Evolutionary conservation across 163 green algal species (phyloP), one percentile per base, ranked within the genome.

Genomic region (Chlorella variabilis): DNA sequence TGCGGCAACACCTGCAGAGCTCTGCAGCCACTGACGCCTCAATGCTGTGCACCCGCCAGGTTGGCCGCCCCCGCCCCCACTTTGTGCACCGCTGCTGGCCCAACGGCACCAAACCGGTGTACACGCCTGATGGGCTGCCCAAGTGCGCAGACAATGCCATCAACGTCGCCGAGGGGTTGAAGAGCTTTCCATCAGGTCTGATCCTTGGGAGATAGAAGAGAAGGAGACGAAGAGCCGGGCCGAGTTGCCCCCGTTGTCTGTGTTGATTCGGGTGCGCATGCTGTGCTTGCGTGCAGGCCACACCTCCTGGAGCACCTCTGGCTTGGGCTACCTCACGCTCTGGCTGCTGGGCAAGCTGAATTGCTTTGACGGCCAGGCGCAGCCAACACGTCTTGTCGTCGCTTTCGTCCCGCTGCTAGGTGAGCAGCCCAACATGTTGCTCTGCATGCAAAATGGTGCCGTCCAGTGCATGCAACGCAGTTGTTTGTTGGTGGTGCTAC

Each of bases 31-130:
- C n/a, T n/a, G n/a, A n/a, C n/a, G n/a, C n/a, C n/a, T n/a, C n/a
- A n/a, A n/a, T n/a, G n/a, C n/a, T n/a, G n/a, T n/a, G n/a, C n/a
- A n/a, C n/a, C n/a, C n/a, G 17, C n/a, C 54, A 91, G 85, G 85
- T 91, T 18, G 89, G 80, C 18, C 69, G 89, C 15, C 84, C 81
- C 2, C 63, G 89, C 21, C 89, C 89, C 5, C 83, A 91, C 66
- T 93, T 93, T 78, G 80, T 88, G 49, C 49, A 71, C 65, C 81
- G 86, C 18, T 93, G 89, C 81, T 93, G 89, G 89, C 89, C 89
- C 2, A 67, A 77, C 39, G 85, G 78, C 7, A 29, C 39, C 5
- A 21, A 29, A 3, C 66, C 71, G 2, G 31, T 51, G 20, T 86
- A 83, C 33, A 39, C 23, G 3, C 36, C 63, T 2, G 73, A 81